Evolutionary conservation across 441 rosid species (phyloP).

Genomic region (Populus hybrid): DNA sequence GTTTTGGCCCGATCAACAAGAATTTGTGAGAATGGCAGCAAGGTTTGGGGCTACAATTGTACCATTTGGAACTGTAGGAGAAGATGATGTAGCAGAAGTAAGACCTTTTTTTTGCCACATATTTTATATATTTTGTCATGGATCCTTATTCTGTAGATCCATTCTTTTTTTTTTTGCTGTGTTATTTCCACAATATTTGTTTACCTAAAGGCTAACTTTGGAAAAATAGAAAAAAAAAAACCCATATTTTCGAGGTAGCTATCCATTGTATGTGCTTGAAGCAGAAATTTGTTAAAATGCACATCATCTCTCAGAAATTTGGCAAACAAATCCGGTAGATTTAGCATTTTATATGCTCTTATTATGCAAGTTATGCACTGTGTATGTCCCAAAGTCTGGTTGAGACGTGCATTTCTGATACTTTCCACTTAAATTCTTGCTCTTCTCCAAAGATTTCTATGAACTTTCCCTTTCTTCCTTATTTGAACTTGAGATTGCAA

Average conservation of each 20-base stretch:
- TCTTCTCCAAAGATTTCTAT: not conserved
- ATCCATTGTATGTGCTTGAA: not conserved
- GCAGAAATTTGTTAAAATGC: not conserved
- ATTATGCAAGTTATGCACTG: not conserved
- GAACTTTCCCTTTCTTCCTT: not conserved
- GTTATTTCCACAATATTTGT: not conserved
- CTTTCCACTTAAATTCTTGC: not conserved
- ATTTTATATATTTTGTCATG: not conserved
- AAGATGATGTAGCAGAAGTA: slow-evolving; percentile 81
- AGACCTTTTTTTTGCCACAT: slow-evolving; percentile 17
- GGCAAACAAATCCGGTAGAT: not conserved
- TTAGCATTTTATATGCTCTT: not conserved
- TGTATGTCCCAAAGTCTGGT: not conserved
- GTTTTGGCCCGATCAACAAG: slow-evolving; percentile 79
- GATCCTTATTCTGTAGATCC: not conserved
- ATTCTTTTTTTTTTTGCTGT: not conserved
- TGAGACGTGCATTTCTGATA: not conserved
- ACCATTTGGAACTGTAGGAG: slow-evolving; percentile 89
- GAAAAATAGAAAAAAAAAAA: too few species aligned
- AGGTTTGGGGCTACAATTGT: slow-evolving; percentile 87
- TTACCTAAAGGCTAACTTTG: too few species aligned
- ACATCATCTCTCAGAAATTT: not conserved
- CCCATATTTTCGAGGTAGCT: not conserved
- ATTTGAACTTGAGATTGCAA: too few species aligned
- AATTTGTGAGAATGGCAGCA: slow-evolving; percentile 95